These are phyloP conservation scores for Suhomyces emberorum DNA, from an alignment of 805 yeast species.

Conservation along the genomic window DNA sequence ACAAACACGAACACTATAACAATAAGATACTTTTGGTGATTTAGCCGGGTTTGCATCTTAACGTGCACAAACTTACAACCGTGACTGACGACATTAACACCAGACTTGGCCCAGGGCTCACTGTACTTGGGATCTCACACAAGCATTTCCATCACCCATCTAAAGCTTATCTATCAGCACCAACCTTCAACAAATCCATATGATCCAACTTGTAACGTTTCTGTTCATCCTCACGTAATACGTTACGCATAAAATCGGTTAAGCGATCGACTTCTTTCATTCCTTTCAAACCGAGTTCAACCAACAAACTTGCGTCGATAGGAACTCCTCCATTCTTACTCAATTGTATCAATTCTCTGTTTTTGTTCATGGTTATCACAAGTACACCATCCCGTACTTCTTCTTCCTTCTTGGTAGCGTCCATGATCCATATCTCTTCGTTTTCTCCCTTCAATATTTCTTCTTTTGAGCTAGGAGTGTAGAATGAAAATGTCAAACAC, in stretches of 20 bases:
- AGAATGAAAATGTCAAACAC: constrained; percentile 86
- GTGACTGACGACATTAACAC: too few species aligned
- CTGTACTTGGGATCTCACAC: too few species aligned
- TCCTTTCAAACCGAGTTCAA: constrained; percentile 69
- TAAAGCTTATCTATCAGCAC: constrained; percentile 28
- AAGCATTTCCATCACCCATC: too few species aligned
- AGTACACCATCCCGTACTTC: constrained; percentile 69
- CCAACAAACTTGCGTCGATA: constrained; percentile 64
- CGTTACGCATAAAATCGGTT: constrained; percentile 59
- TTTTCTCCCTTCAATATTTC: constrained; percentile 66
- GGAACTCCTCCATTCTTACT: constrained; percentile 88
- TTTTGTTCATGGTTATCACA: constrained; percentile 84
- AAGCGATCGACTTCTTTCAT: constrained; percentile 56
- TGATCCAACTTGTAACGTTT: constrained; percentile 39
- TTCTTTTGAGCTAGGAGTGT: constrained; percentile 61
- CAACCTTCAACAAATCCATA: constrained; percentile 34
- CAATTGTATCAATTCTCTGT: constrained; percentile 86
- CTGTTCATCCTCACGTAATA: constrained; percentile 53
- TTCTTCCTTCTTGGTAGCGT: constrained; percentile 78
- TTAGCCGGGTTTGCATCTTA: too few species aligned
- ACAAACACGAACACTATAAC: too few species aligned
- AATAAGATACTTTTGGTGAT: too few species aligned
- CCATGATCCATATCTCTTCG: constrained; percentile 62
- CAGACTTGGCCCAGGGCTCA: too few species aligned
- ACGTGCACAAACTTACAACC: too few species aligned